Percentiles rank a stretch among this genome's conserved stretches.
Evolutionary conservation across 768 basidiomycete species (phyloP).

Genomic region (Leucosporidium yakuticum): DNA sequence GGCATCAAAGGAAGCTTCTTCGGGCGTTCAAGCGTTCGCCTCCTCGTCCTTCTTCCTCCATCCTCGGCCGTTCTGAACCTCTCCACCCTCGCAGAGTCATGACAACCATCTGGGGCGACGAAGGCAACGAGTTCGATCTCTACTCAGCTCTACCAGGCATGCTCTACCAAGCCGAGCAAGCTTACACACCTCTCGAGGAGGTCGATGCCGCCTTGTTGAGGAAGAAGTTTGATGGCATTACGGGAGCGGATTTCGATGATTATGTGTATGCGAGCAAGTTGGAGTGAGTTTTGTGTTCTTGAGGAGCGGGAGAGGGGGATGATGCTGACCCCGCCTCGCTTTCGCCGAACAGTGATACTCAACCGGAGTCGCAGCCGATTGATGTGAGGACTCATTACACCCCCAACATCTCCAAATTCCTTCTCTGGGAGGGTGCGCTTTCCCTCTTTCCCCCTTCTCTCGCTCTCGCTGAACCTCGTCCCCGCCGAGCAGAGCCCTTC

Average conservation of each 20-base stretch:
- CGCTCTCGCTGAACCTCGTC: neutral
- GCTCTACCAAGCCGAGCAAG: conserved; percentile 28
- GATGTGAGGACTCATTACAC: conserved; percentile 28
- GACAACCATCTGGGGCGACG: conserved; percentile 37
- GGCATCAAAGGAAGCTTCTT: conserved; percentile 23
- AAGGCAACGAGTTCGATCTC: conserved; percentile 32
- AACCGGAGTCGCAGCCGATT: conserved; percentile 34
- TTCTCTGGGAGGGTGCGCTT: conserved; percentile 36
- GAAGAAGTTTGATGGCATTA: conserved; percentile 36
- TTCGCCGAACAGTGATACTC: conserved; percentile 27
- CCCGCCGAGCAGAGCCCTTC: conserved; percentile 31
- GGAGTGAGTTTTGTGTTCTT: conserved; percentile 17
- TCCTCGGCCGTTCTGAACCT: no score
- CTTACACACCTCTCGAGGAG: conserved; percentile 30
- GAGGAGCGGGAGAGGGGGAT: neutral
- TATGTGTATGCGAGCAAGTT: conserved; percentile 36
- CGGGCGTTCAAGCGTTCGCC: conserved; percentile 25
- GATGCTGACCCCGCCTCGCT: neutral
- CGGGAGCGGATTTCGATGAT: conserved; percentile 34
- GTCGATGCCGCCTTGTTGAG: conserved; percentile 31
- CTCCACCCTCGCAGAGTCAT: conserved; percentile 3
- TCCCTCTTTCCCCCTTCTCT: neutral
- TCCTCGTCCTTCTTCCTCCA: neutral
- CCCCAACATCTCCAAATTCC: conserved; percentile 34
- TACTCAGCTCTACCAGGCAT: conserved; percentile 33